Evolutionary conservation across 2,329 filamentous ascomycete genomes (phyloP), one percentile per base, ranked within the genome.

Genomic region (Colletotrichum neosansevieriae): DNA sequence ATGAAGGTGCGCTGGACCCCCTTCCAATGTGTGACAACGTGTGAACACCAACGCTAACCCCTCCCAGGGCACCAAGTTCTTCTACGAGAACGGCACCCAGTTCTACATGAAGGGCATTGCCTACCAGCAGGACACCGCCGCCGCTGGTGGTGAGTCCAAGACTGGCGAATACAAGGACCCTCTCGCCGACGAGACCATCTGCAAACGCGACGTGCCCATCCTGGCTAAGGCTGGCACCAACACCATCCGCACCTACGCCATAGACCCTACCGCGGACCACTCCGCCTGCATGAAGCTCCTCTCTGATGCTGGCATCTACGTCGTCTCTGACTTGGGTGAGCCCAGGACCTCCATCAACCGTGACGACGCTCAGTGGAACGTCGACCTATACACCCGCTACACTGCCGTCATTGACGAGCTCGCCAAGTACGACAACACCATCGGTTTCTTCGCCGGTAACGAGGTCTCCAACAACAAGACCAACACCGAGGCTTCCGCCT

Each of bases 381-480:
- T 90, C 60, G 86, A 87, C 12, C 86, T 98, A 56, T 97, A 90
- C 83, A 78, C 85, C 40, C 93, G 94, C 72, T 99, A 98, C 86
- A 92, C 90, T 66, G 82, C 83, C 36, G 96, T 99, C 70, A 84
- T 99, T 69, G 94, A 98, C 77, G 86, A 88, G 71, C 84, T 99
- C 75, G 85, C 87, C 74, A 86, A 92, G 78, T 98, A 97, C 86
- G 87, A 88, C 81, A 99, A 99, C 83, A 91, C 93, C 58, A 90
- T 99, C 72, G 96, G 96, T 75, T 99, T 98, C 91, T 98, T 99
- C 80, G 95, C 94, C 74, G 96, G 96, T 79, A 99, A 99, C 83
- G 96, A 99, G 84, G 96, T 99, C 71, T 91, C 94, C 75, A 97
- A 98, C 86, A 88, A 90, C 75, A 85, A 86, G 74, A 94, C 91